Conservation (phyloP, 345 rosid genomes). For the Pistacia integerrima region DNA sequence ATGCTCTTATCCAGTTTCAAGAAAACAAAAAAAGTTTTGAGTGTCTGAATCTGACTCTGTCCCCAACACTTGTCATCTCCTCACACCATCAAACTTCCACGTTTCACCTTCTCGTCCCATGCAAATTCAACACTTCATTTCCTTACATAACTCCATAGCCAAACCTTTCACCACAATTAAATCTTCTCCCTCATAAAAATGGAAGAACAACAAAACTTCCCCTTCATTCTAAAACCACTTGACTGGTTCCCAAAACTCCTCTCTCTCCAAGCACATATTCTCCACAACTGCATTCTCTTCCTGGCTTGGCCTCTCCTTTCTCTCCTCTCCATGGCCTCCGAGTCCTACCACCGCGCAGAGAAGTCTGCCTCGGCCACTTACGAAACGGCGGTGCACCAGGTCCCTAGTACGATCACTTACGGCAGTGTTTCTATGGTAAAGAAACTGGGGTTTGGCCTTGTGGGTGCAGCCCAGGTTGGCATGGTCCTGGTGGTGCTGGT, state of each 20-base stretch:
- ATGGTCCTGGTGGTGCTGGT: conserved; percentile 44
- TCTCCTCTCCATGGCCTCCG: conserved; percentile 36
- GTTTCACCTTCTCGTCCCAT: conserved; percentile 3
- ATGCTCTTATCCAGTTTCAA: too few species aligned
- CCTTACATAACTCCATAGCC: too few species aligned
- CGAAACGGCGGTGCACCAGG: conserved; percentile 39
- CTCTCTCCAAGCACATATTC: conserved; percentile 55
- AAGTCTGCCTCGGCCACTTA: conserved; percentile 25
- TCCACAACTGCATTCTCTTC: conserved; percentile 48
- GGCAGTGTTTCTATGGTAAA: conserved; percentile 24
- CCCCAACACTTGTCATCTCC: conserved; percentile 9
- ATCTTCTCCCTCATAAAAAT: conserved; percentile 3
- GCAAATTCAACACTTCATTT: background rate
- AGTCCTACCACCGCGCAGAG: conserved; percentile 60
- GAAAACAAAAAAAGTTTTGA: too few species aligned
- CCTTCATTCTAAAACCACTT: conserved; percentile 29
- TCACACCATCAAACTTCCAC: background rate
- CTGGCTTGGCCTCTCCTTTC: conserved; percentile 50
- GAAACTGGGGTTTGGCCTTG: conserved; percentile 51
- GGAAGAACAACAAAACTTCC: conserved; percentile 17
- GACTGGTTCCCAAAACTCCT: conserved; percentile 43
- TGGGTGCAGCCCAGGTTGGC: conserved; percentile 58
- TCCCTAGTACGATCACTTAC: conserved; percentile 28
- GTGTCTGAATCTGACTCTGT: background rate
- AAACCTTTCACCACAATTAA: background rate